Percentiles rank a stretch among this genome's conserved stretches.
These are phyloP conservation scores for Coemansia sp. DNA, from an alignment of 192 early-diverging fungal species.

Conservation along the genomic window DNA sequence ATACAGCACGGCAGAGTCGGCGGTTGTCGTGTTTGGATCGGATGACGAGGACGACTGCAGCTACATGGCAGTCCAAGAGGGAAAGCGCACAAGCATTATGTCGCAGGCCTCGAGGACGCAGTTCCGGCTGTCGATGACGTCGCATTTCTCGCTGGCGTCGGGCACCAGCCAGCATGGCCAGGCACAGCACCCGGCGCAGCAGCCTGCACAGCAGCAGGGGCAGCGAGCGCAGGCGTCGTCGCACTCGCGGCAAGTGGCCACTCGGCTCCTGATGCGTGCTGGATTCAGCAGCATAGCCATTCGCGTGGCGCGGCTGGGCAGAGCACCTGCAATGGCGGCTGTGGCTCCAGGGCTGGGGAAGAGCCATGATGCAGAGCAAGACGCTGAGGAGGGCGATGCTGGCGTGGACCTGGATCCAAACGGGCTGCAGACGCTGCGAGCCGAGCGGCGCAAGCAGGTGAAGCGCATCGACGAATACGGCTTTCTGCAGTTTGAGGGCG, in stretches of 20 bases:
- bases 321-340: neutral
- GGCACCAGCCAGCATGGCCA: neutral
- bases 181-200: neutral
- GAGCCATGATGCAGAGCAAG: neutral
- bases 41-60: slow-evolving; percentile 20
- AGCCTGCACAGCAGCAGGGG: slow-evolving; percentile 3
- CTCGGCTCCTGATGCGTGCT: slow-evolving; percentile 51
- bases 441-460: slow-evolving; percentile 50
- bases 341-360: neutral
- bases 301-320: slow-evolving; percentile 37
- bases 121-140: slow-evolving; percentile 22
- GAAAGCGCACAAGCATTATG: neutral
- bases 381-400: neutral
- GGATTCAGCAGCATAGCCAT: slow-evolving; percentile 54
- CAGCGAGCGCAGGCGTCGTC: slow-evolving; percentile 17
- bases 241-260: slow-evolving; percentile 44
- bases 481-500: slow-evolving; percentile 51
- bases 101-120: slow-evolving; percentile 7
- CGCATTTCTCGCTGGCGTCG: slow-evolving; percentile 28
- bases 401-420: slow-evolving; percentile 43
- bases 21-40: neutral
- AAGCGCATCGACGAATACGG: slow-evolving; percentile 43
- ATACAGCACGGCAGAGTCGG: slow-evolving; percentile 27
- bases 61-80: neutral
- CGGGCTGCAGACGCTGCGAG: slow-evolving; percentile 34